Evolutionary conservation across 2,329 filamentous ascomycete species (phyloP).

Genomic region (Aureobasidium pullulans): DNA sequence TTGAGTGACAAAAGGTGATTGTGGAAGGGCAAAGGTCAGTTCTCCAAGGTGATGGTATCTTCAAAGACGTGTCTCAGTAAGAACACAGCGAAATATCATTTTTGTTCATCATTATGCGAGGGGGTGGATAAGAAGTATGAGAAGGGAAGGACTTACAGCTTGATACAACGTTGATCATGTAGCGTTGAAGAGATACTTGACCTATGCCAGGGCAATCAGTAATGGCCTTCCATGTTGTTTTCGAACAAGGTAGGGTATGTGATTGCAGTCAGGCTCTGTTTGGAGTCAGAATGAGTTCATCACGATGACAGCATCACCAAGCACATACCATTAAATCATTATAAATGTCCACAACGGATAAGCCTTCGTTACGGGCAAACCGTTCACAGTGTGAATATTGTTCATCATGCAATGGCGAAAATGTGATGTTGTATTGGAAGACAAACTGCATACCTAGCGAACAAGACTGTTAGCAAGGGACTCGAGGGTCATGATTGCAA

Average conservation of each 20-base stretch:
- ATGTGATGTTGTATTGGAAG: background rate
- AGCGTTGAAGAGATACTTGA: background rate
- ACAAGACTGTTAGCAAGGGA: conserved; percentile 25
- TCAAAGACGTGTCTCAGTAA: conserved; percentile 53
- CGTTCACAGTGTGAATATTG: conserved; percentile 15
- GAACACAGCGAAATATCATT: conserved; percentile 55
- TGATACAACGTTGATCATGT: background rate
- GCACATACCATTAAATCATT: conserved; percentile 14
- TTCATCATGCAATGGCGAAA: conserved; percentile 9
- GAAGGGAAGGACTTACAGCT: conserved; percentile 11
- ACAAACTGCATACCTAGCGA: conserved; percentile 1
- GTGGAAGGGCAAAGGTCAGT: conserved; percentile 37
- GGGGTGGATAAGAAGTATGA: conserved; percentile 2
- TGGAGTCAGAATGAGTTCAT: background rate
- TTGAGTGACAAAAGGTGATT: background rate
- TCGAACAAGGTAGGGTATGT: background rate
- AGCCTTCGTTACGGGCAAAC: conserved; percentile 10
- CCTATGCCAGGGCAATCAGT: conserved; percentile 3
- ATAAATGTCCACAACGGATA: conserved; percentile 15
- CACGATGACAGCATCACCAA: background rate
- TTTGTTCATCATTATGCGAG: conserved; percentile 48
- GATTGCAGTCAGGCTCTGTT: conserved; percentile 15
- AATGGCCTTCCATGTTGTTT: background rate
- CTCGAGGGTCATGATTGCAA: conserved; percentile 25
- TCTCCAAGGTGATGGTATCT: conserved; percentile 61